A percentile compares a stretch with the other conserved stretches of the same genome.
phyloP scores from a whole-genome alignment of 176 grass and related monocot genomes.

The sorghum (Sorghum bicolor) region DNA sequence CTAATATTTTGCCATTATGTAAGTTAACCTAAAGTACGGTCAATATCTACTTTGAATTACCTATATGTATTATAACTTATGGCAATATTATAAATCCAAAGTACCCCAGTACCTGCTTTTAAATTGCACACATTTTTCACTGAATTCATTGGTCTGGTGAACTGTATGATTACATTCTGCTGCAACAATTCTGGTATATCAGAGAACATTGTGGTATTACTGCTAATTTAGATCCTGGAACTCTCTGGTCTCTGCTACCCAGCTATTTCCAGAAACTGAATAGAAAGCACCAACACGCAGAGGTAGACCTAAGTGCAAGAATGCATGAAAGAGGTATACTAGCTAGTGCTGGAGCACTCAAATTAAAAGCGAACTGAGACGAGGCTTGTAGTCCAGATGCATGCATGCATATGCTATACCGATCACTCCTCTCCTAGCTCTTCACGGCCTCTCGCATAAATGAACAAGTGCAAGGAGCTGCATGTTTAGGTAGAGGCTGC shows the following conservation, averaged over 20 bases:
- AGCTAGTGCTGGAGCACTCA: not conserved
- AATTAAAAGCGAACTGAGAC: not conserved
- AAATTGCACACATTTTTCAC: too few species aligned
- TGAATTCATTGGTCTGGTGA: not conserved
- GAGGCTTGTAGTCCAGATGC: conserved; percentile 7
- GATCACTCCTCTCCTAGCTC: not conserved
- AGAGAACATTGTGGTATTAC: not conserved
- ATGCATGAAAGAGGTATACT: conserved; percentile 9
- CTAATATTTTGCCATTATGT: too few species aligned
- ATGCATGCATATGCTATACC: not conserved
- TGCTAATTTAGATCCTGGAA: not conserved
- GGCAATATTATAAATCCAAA: too few species aligned
- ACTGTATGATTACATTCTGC: not conserved
- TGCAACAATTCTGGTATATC: not conserved
- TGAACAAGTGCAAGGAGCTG: conserved; percentile 35
- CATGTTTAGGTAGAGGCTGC: conserved; percentile 45
- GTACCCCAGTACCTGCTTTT: too few species aligned
- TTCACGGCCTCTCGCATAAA: conserved; percentile 39
- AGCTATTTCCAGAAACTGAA: not conserved
- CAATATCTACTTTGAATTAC: too few species aligned
- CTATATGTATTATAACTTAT: too few species aligned
- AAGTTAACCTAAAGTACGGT: too few species aligned
- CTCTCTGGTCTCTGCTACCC: not conserved
- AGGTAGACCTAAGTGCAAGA: conserved; percentile 17
- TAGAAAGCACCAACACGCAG: conserved; percentile 8